A percentile compares a stretch with the other conserved stretches of the same genome.
These are phyloP conservation scores for Umbilicus rupestris DNA, from an alignment of 164 flowering plant species.

Conservation along the genomic window DNA sequence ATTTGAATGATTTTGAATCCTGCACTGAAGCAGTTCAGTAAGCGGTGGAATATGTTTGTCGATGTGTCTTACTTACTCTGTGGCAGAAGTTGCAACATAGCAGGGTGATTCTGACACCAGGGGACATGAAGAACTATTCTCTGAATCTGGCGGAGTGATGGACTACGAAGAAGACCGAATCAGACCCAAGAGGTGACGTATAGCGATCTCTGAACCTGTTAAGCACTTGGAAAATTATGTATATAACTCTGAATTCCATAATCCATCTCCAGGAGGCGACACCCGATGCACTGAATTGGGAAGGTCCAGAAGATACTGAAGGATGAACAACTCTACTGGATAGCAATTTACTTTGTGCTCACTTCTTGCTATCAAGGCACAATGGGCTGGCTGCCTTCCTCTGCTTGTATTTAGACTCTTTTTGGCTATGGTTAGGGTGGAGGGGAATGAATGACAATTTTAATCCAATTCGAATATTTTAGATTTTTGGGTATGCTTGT, in stretches of 20 bases:
- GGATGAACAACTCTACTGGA: not conserved
- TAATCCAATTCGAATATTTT: too few relatives aligned
- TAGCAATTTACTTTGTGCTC: too few relatives aligned
- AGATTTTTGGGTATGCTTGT: too few relatives aligned
- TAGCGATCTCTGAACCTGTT: not conserved
- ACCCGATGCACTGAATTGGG: constrained; percentile 36
- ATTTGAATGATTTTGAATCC: not conserved
- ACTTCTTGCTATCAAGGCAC: too few relatives aligned
- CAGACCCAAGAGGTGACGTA: constrained; percentile 73
- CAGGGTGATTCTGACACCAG: constrained; percentile 76
- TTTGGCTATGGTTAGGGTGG: too few relatives aligned
- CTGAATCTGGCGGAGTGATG: constrained; percentile 92
- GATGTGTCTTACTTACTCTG: constrained; percentile 94
- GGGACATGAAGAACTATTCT: constrained; percentile 75
- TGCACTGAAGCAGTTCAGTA: not conserved
- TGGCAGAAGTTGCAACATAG: constrained; percentile 98
- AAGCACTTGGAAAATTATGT: not conserved
- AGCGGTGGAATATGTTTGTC: constrained; percentile 50
- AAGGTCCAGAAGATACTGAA: too few relatives aligned
- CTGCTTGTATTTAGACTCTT: too few relatives aligned
- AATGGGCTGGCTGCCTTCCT: too few relatives aligned
- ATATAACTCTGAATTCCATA: not conserved
- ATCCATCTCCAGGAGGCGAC: constrained; percentile 70
- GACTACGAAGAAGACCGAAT: constrained; percentile 79
- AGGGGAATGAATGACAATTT: too few relatives aligned